phyloP scores from a whole-genome alignment of 495 filamentous ascomycete genomes.

The Penicillium lagena region DNA sequence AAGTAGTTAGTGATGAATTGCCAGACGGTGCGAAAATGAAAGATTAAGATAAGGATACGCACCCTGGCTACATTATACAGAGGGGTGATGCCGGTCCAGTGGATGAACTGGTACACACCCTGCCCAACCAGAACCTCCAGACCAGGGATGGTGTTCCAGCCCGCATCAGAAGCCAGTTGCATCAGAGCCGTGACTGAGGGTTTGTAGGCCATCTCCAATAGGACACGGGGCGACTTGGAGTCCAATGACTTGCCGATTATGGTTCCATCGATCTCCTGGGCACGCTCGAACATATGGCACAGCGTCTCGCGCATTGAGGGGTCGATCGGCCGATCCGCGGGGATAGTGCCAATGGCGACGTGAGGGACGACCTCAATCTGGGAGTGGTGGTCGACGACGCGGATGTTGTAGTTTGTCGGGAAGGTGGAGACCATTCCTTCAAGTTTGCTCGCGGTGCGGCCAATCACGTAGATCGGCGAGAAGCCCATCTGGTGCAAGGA shows the following conservation, averaged over 20 bases:
- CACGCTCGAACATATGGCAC: constrained; percentile 51
- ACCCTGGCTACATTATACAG: constrained; percentile 58
- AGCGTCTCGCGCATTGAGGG: constrained; percentile 61
- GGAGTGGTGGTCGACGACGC: constrained; percentile 47
- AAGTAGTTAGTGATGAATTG: background rate
- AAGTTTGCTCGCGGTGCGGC: constrained; percentile 65
- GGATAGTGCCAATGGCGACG: constrained; percentile 85
- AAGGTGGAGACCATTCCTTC: constrained; percentile 63
- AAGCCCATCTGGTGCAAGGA: constrained; percentile 79
- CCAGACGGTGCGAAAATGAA: background rate
- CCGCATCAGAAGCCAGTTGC: constrained; percentile 69
- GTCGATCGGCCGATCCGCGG: constrained; percentile 83
- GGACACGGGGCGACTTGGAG: constrained; percentile 41
- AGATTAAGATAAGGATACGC: constrained; percentile 5
- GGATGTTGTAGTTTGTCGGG: constrained; percentile 68
- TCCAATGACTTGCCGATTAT: constrained; percentile 19
- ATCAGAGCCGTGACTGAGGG: constrained; percentile 79
- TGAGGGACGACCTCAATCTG: constrained; percentile 48
- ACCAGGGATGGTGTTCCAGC: constrained; percentile 84
- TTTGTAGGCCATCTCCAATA: constrained; percentile 97
- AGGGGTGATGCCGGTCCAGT: constrained; percentile 74
- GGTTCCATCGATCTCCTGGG: constrained; percentile 31
- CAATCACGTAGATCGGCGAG: constrained; percentile 79
- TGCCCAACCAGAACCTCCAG: constrained; percentile 88
- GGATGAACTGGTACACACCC: constrained; percentile 74